Evolutionary conservation across 768 basidiomycete genomes (phyloP).

Genomic region (Kwoniella dendrophila): DNA sequence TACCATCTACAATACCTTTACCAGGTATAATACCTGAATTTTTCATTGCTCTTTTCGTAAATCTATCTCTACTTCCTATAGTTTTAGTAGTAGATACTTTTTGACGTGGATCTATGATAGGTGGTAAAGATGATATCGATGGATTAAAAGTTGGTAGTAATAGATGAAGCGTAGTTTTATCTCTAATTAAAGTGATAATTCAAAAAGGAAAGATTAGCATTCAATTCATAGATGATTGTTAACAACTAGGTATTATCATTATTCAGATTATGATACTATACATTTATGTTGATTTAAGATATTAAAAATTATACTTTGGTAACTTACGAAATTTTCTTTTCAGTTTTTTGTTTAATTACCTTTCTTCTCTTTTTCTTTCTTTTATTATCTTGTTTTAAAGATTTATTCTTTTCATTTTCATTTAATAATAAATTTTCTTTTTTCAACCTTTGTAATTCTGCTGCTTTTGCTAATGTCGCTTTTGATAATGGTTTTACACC

Average conservation of each 20-base stretch:
- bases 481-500: conserved; percentile 19
- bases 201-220: no score
- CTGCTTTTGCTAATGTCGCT: conserved; percentile 13
- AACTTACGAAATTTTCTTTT: conserved; percentile 17
- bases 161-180: conserved; percentile 18
- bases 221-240: no score
- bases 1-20: conserved; percentile 17
- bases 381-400: conserved; percentile 10
- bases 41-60: conserved; percentile 27
- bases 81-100: conserved; percentile 8
- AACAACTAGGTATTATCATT: background rate
- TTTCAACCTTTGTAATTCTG: conserved; percentile 10
- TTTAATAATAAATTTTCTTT: conserved; percentile 1
- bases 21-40: conserved; percentile 28
- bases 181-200: conserved; percentile 3
- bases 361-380: conserved; percentile 25
- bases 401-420: background rate
- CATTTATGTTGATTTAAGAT: background rate
- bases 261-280: background rate
- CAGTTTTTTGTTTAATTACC: conserved; percentile 14
- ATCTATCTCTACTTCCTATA: conserved; percentile 17
- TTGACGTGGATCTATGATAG: conserved; percentile 15
- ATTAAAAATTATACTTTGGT: background rate
- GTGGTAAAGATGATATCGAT: conserved; percentile 15
- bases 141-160: conserved; percentile 13